These are phyloP conservation scores for Cercospora zeae-maydis DNA, from an alignment of 2,329 filamentous ascomycete species.

Conservation along the genomic window DNA sequence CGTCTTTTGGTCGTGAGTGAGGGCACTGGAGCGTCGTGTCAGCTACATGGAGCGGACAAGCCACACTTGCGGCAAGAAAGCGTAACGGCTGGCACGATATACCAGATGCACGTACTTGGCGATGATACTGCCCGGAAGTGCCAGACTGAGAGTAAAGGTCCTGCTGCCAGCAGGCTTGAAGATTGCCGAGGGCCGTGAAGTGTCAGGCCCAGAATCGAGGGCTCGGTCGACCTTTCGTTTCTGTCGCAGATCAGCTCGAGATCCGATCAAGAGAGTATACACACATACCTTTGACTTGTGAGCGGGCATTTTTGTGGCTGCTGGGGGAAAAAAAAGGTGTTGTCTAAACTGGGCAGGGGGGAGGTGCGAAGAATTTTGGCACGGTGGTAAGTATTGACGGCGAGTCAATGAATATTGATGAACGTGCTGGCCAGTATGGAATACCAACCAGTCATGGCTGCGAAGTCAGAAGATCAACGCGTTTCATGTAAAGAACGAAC, in stretches of 20 bases:
- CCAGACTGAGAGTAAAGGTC: slow-evolving; percentile 71
- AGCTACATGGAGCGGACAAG: not conserved
- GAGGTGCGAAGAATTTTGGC: not conserved
- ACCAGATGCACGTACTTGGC: slow-evolving; percentile 56
- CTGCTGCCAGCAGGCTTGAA: slow-evolving; percentile 64
- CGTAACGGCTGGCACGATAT: not conserved
- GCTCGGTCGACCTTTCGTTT: slow-evolving; percentile 20
- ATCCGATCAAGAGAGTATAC: not conserved
- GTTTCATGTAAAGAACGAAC: not conserved
- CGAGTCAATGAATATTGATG: not conserved
- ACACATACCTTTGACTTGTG: slow-evolving; percentile 23
- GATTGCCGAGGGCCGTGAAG: slow-evolving; percentile 65
- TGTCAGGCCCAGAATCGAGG: slow-evolving; percentile 42
- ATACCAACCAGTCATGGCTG: not conserved
- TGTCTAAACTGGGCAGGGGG: not conserved
- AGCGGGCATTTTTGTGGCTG: slow-evolving; percentile 13
- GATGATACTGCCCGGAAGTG: slow-evolving; percentile 73
- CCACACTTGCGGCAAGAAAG: not conserved
- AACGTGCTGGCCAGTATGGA: too few species aligned
- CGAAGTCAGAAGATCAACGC: not conserved
- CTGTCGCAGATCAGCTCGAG: slow-evolving; percentile 10
- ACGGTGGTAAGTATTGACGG: not conserved
- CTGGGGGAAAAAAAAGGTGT: not conserved
- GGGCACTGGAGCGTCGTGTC: slow-evolving; percentile 51
- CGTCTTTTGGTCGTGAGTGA: slow-evolving; percentile 72